Base-by-base conservation (phyloP, 2,329 filamentous ascomycete species). In the Blastomyces gilchristii region DNA sequence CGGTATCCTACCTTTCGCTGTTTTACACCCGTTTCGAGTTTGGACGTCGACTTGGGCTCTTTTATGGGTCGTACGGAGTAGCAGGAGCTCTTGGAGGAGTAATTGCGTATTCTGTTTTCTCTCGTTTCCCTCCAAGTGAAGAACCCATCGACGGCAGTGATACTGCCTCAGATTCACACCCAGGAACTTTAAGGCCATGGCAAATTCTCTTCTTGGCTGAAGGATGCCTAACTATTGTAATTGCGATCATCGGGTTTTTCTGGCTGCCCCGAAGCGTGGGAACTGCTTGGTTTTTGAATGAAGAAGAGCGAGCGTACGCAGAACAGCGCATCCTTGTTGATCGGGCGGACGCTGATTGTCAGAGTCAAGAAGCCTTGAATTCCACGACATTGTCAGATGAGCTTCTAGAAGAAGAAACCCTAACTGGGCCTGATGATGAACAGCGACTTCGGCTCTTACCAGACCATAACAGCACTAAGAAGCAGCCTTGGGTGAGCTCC, bases 1-100 rank as follows among this genome's bases (percentile, higher is more conserved):
- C 81, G 1, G 81, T 85, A 18, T 78, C 79, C n/a, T 85, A 85
- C 66, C 76, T 85, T 37, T 82, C 81, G 22, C 74, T 82, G 60
- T 85, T 84, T 70, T 85, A 85, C 67, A 82, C 81, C 4, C 78
- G 81, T 54, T 84, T 79, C 70, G 82, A 85, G 66, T 83, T 85
- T 64, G 83, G 78, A 3, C 76, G 77, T 18, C 77, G 82, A 0
- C 71, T 85, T 22, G 81, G 77, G 3, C 71, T 84, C 50, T 85
- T 85, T 68, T 85, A 83, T 66, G 82, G 83, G 8, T 81, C 83
- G 69, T 81, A 80, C 63, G 82, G 82, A 1, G 75, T 85, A 8
- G 81, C 82, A 2, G 82, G 81, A 7, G 82, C 82, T 0, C 75
- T 85, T 43, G 82, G 82, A n/a, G 83, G 83, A 1, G 67, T 83